Base-by-base conservation (phyloP, 257 asterid genomes). In the Gentiana dahurica region DNA sequence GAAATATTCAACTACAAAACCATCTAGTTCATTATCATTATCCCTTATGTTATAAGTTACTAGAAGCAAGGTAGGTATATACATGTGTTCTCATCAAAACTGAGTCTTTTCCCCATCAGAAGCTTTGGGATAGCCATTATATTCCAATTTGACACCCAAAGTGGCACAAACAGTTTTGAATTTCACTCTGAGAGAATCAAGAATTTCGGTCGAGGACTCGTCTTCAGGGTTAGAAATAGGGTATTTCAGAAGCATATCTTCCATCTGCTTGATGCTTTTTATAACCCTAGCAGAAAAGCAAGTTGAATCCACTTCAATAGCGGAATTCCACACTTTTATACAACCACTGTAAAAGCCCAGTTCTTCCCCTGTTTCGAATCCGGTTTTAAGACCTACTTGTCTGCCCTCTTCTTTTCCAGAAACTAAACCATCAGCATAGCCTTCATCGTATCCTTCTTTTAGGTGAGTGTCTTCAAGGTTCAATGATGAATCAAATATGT, bases 291-390 rank as follows among this genome's bases (percentile, higher is more conserved):
- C 53, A 1, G 92, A 79, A 10, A 78, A 46, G 61, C 74, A 78
- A 36, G 63, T 59, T 65, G 85, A 83, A 49, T 81, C 84, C 63
- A 65, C 67, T 64, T 44, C 72, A 59, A 81, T 58, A 9, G 89
- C 84, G 4, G 92, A 75, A 68, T 12, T 79, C 92, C 89, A 80
- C 4, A 76, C 50, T 36, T 4, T 2, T 7, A 41, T 10, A 4
- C 46, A 41, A 41, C 46, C 84, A 66, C 82, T 74, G 74, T 80
- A 80, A 36, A 84, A 77, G 33, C 96, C 92, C 69, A 87, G 64
- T 72, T 84, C 87, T 57, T 76, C 79, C 34, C 95, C 95, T 13
- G 66, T 63, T 71, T 81, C 72, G 45, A 81, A 89, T 51, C 95
- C 88, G 45, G 63, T 70, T 65, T 74, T 77, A 8, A 82, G 68